A percentile compares a stretch with the other conserved stretches of the same genome.
These are phyloP conservation scores for Lathyrus aphaca DNA, from an alignment of 306 rosid species.

Conservation along the genomic window DNA sequence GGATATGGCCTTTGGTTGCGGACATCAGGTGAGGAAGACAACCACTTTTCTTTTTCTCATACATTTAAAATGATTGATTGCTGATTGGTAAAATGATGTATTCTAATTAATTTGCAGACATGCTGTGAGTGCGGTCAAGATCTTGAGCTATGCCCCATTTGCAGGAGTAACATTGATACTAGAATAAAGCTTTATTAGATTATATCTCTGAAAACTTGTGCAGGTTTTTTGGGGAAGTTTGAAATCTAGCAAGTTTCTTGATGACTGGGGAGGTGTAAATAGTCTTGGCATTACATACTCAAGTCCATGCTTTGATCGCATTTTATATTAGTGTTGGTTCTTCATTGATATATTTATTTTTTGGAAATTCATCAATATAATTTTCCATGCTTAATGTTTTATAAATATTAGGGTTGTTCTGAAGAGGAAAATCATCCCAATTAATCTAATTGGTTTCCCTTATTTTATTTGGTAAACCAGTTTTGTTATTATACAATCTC, in stretches of 20 bases:
- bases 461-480: not conserved
- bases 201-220: conserved; percentile 29
- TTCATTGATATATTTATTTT: conserved; percentile 30
- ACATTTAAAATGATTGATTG: conserved; percentile 18
- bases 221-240: conserved; percentile 31
- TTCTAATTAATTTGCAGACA: conserved; percentile 58
- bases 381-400: conserved; percentile 21
- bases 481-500: not conserved
- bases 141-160: conserved; percentile 81
- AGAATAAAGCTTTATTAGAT: conserved; percentile 77
- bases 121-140: conserved; percentile 88
- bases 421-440: not conserved
- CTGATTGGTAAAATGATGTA: not conserved
- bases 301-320: conserved; percentile 20
- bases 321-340: conserved; percentile 21
- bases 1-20: conserved; percentile 95
- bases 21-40: conserved; percentile 73
- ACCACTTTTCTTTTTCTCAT: conserved; percentile 24
- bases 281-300: conserved; percentile 36
- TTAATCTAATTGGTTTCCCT: not conserved
- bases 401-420: not conserved
- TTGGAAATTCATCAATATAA: conserved; percentile 35
- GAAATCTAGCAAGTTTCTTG: conserved; percentile 32
- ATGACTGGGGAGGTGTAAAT: conserved; percentile 52
- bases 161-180: conserved; percentile 69